phyloP scores from a whole-genome alignment of 2,329 filamentous ascomycete species.

The Scedosporium dehoogii region DNA sequence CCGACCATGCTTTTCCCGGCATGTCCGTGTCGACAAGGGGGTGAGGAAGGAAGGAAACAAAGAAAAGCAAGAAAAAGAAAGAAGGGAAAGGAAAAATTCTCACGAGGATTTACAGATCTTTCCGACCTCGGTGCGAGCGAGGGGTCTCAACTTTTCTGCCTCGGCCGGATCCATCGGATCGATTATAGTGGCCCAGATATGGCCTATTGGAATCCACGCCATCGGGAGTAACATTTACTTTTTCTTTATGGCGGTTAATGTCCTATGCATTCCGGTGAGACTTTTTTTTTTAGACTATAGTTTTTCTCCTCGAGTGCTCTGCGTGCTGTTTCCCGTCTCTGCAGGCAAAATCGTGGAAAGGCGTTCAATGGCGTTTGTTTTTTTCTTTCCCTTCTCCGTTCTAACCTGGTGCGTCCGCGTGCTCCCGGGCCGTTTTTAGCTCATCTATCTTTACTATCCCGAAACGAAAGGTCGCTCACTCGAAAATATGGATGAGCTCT shows the following conservation, averaged over 20 bases:
- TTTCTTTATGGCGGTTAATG: slow-evolving; percentile 44
- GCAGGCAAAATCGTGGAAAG: no score
- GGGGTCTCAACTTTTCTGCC: slow-evolving; percentile 45
- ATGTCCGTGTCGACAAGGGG: no score
- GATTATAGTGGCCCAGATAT: slow-evolving; percentile 42
- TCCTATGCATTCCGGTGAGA: slow-evolving; percentile 33
- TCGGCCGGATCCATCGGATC: slow-evolving; percentile 45
- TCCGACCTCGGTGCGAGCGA: slow-evolving; percentile 44
- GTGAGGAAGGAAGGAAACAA: no score
- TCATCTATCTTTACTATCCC: slow-evolving; percentile 31
- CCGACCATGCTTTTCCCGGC: no score
- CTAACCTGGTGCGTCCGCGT: no score
- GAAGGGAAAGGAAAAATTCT: background rate
- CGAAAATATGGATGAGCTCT: slow-evolving; percentile 35
- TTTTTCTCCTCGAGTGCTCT: background rate
- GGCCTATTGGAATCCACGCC: slow-evolving; percentile 41
- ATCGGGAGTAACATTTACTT: slow-evolving; percentile 45
- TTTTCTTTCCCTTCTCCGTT: slow-evolving; percentile 2
- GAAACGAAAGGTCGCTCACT: slow-evolving; percentile 31
- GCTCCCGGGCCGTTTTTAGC: slow-evolving; percentile 9
- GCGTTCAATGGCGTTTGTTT: no score
- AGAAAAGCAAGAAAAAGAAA: background rate
- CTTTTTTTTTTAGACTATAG: no score
- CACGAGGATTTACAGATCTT: slow-evolving; percentile 34
- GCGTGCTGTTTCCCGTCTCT: no score